phyloP scores from a whole-genome alignment of 2,329 filamentous ascomycete species.

The Aspergillus transmontanensis region DNA sequence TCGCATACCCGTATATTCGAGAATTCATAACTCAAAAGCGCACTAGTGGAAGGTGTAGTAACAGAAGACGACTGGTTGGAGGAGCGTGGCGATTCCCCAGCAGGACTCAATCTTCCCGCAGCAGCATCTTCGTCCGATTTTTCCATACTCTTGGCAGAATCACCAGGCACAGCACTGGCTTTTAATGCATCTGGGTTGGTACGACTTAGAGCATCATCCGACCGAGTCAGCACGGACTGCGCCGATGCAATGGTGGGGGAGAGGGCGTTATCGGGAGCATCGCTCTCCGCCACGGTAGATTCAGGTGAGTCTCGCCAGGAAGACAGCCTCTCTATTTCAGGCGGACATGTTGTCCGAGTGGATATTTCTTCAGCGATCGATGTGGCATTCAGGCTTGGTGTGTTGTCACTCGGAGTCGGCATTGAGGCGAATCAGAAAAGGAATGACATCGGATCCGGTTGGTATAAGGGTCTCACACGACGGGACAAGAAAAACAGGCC shows the following conservation, averaged over 20 bases:
- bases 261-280: constrained; percentile 31
- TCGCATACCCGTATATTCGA: constrained; percentile 56
- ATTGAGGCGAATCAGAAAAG: constrained; percentile 47
- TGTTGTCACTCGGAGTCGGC: constrained; percentile 53
- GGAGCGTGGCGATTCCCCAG: constrained; percentile 35
- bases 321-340: constrained; percentile 43
- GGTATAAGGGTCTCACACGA: constrained; percentile 9
- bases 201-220: constrained; percentile 29
- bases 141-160: constrained; percentile 28
- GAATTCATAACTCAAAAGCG: constrained; percentile 57
- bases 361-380: constrained; percentile 48
- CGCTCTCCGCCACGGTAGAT: constrained; percentile 24
- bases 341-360: constrained; percentile 53
- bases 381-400: constrained; percentile 43
- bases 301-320: constrained; percentile 37
- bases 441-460: constrained; percentile 38
- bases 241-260: constrained; percentile 27
- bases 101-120: constrained; percentile 36
- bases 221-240: constrained; percentile 29
- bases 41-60: constrained; percentile 41
- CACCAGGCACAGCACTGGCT: constrained; percentile 23
- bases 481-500: background rate
- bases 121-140: constrained; percentile 35
- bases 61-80: constrained; percentile 32
- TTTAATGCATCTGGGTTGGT: constrained; percentile 29